These are phyloP conservation scores for Colletotrichum somersetense DNA, from an alignment of 2,329 filamentous ascomycete genomes.

Conservation along the genomic window DNA sequence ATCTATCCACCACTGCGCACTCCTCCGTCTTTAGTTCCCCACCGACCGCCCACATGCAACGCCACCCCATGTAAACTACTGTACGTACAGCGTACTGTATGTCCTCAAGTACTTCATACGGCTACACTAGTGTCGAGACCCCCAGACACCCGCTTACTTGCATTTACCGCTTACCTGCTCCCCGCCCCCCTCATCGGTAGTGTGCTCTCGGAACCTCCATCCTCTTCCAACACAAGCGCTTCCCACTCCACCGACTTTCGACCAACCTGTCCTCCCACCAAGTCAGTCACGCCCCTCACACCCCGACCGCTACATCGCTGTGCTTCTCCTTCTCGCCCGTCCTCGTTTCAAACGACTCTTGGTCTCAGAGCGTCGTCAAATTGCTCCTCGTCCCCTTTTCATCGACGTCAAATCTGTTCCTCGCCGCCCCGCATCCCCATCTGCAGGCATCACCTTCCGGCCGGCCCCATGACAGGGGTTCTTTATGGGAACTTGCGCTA, in stretches of 20 bases:
- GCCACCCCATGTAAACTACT: not conserved
- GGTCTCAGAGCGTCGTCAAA: constrained; percentile 18
- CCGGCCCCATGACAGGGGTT: constrained; percentile 36
- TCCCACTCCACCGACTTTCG: constrained; percentile 37
- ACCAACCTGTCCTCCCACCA: constrained; percentile 34
- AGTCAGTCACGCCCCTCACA: constrained; percentile 4
- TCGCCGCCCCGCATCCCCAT: constrained; percentile 39
- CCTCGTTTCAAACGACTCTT: not conserved
- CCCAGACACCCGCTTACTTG: constrained; percentile 28
- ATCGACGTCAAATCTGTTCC: constrained; percentile 38
- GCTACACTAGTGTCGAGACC: not conserved
- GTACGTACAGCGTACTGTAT: too few species aligned
- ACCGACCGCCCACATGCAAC: constrained; percentile 24
- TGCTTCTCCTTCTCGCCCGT: not conserved
- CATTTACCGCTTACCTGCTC: constrained; percentile 34
- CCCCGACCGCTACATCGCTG: not conserved
- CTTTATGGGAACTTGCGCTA: constrained; percentile 39
- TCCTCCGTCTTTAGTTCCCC: constrained; percentile 8
- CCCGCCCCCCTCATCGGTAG: constrained; percentile 17
- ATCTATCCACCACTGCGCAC: too few species aligned
- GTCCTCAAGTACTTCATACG: too few species aligned
- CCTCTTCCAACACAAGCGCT: constrained; percentile 36
- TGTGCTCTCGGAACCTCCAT: constrained; percentile 34
- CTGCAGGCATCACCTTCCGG: constrained; percentile 40
- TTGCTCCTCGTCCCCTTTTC: constrained; percentile 28